Percentiles rank a stretch among this genome's conserved stretches.
phyloP scores from a whole-genome alignment of 345 rosid genomes.

The Salix dunnii region DNA sequence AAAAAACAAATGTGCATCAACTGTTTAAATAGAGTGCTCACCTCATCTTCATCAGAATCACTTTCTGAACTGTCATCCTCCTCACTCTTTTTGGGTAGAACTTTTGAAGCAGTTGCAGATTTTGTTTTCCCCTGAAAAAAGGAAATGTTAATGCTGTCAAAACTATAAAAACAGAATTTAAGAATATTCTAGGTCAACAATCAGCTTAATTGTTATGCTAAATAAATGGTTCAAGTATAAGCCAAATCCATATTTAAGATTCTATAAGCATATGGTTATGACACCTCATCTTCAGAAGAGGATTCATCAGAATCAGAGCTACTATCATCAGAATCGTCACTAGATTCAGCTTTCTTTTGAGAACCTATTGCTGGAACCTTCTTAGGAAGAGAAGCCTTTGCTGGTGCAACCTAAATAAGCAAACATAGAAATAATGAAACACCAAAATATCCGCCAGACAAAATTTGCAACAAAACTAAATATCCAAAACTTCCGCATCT shows the following conservation, averaged over 20 bases:
- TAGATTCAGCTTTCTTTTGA: conserved; percentile 26
- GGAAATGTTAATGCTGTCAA: too few relatives aligned
- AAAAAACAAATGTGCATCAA: too few relatives aligned
- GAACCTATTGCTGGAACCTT: conserved; percentile 8
- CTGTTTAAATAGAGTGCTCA: too few relatives aligned
- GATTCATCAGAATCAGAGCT: conserved; percentile 9
- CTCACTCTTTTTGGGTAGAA: not conserved
- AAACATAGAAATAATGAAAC: too few relatives aligned
- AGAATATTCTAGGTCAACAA: too few relatives aligned
- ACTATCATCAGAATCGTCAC: conserved; percentile 37
- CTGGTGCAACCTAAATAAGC: not conserved
- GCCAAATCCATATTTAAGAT: too few relatives aligned
- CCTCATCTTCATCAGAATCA: not conserved
- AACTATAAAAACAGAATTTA: too few relatives aligned
- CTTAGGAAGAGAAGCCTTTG: conserved; percentile 11
- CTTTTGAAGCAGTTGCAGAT: not conserved
- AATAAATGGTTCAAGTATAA: too few relatives aligned
- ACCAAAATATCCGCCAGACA: too few relatives aligned
- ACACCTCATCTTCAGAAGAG: not conserved
- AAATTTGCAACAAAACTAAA: not conserved
- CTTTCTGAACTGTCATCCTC: not conserved
- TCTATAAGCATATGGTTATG: not conserved
- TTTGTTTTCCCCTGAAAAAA: not conserved
- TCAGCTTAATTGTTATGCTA: too few relatives aligned
- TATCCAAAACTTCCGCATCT: not conserved